Evolutionary conservation across 2,329 filamentous ascomycete genomes (phyloP), one percentile per base, ranked within the genome.

Genomic region (Cryphonectria carpinicola): DNA sequence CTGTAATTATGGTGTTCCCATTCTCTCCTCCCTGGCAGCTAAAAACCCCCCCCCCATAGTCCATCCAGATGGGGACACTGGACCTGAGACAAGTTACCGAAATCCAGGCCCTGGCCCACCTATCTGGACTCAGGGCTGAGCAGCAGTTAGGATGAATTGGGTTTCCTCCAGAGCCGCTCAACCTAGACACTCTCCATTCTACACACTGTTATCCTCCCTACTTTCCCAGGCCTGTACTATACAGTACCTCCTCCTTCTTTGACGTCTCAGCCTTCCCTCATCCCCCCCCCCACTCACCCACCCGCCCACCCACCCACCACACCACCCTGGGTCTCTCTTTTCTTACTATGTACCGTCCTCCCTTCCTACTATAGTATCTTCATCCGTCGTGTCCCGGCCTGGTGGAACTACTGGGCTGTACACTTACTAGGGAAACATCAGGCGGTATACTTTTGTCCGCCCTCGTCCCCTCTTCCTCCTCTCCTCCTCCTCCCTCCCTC

Each of bases 51-150:
- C 63, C 46, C 28, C 68, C 52, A 70, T 71, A 71, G 68, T 66
- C 56, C 68, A 65, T 68, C 70, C 65, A 70, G 64, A 43, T 66
- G 54, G 67, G 65, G 65, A 64, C 43, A 65, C 65, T 63, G 67
- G 60, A 71, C 65, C 63, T 72, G 71, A 72, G 71, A 72, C 71
- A 72, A 58, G 69, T 67, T 68, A 54, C 66, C 62, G 64, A 69
- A 56, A 56, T 66, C 70, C 64, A 49, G 62, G 58, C 65, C 68
- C 68, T 65, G 66, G 19, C 60, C 71, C 66, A 68, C 66, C 56
- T 32, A 39, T 52, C 66, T 63, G 65, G 68, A 65, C 70, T 72
- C 71, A 70, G 71, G 71, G 71, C 71, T 72, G 71, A 72, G 43
- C 22, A 72, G 58, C 22, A 60, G 62, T 66, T 61, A 71, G 69